Evolutionary conservation across 345 rosid genomes (phyloP), one percentile per base, ranked within the genome.

Genomic region (Euphorbia tirucalli): DNA sequence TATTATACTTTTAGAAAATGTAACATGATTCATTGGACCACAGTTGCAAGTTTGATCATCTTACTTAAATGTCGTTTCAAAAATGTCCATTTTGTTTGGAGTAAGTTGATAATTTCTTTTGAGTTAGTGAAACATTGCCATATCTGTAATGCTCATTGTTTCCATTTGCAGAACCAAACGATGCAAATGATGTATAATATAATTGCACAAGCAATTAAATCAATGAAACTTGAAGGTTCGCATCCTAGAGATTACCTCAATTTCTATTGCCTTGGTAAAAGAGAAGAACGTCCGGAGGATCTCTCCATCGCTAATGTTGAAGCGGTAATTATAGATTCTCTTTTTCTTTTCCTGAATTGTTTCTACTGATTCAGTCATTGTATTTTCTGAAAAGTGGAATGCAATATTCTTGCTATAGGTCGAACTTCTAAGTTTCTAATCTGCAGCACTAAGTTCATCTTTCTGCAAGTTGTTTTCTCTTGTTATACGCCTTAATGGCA

Each of bases 181-280:
- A 88, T 93, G 93, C 88, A 85, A 71, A 87, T 86, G 97, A 95
- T 95, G 99, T 93, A 95, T 76, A 68, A 39, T 58, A 71, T 88
- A 39, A 70, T 95, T 61, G 90, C 92, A 41, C 30, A 14, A 63
- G 96, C 80, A 69, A 81, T 95, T 72, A 85, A 85, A 77, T 69
- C 83, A 24, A 78, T 57, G 86, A 66, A 83, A 56, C 74, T 69
- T 24, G 56, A 54, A 74, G 87, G 82, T 66, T 75, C 88, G 30
- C 84, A 87, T 82, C 99, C 98, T 58, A 87, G 71, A 61, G 96
- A 95, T 67, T 95, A 89, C 87, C 97, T 95, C 44, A 95, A 93
- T 89, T 95, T 95, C 83, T 94, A 85, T 79, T 94, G 97, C 74
- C 80, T 93, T 68, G 98, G 97, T 70, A 93, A 89, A 11, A 80